These are phyloP conservation scores for Typha latifolia DNA, from an alignment of 176 grass and related monocot species.

Conservation along the genomic window DNA sequence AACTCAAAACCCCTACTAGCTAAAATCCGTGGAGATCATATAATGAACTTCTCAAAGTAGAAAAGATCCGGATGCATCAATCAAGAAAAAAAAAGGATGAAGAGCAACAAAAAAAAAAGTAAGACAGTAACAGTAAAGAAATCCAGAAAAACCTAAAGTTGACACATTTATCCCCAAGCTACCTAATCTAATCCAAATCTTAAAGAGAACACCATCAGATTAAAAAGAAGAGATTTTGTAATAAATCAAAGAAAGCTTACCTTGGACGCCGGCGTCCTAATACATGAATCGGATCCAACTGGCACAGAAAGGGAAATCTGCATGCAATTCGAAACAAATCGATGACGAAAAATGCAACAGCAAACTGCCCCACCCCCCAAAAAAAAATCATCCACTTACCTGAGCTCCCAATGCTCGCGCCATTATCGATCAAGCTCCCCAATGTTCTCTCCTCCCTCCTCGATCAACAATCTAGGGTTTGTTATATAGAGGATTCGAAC, in stretches of 20 bases:
- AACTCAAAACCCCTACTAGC: background rate
- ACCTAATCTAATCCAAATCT: background rate
- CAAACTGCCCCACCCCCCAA: background rate
- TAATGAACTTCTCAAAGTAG: background rate
- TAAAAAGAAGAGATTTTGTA: background rate
- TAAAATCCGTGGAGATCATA: background rate
- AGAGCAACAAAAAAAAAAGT: background rate
- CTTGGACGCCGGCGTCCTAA: constrained; percentile 19
- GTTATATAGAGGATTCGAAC: background rate
- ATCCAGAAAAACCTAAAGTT: background rate
- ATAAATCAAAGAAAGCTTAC: constrained; percentile 10
- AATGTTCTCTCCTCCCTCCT: background rate
- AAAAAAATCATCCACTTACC: constrained; percentile 18
- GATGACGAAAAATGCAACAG: background rate
- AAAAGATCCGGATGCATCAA: background rate
- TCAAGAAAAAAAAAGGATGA: background rate
- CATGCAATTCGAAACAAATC: background rate
- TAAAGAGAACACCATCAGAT: background rate
- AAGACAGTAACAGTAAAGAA: background rate
- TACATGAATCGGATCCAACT: constrained; percentile 18
- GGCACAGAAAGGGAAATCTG: constrained; percentile 16
- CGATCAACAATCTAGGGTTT: background rate
- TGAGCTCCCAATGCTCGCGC: constrained; percentile 33
- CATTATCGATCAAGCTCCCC: constrained; percentile 18
- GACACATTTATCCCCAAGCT: background rate